Base-by-base conservation (phyloP, 1,284 basidiomycete species). In the Lentinula novae-zelandiae region DNA sequence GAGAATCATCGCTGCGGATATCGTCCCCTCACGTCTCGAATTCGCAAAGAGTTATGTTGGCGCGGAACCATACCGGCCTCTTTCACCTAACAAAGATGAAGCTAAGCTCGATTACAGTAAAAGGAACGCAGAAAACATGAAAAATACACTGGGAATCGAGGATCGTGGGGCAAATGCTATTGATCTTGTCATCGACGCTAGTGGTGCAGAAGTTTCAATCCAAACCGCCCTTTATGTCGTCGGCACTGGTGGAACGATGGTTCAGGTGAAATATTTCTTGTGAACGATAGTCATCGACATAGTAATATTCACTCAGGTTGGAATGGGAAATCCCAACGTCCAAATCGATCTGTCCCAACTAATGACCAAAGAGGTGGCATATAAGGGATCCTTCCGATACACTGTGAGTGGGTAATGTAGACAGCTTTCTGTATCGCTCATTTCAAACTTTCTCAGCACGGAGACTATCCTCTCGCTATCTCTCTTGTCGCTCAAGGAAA, bases 11-110 rank as follows among this genome's bases (percentile, higher is more conserved):
- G 93, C 87, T 1, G 83, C 96, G 64, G 94, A 99, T 71, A 94
- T 98, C 65, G 85, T 93, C 60, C 79, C 85, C 48, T 77, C 80
- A 53, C 89, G 96, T 53, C 86, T 99, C 54, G 83, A 91, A 50
- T 98, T 98, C 70, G 95, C 96, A 12, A 89, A 89, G 71, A 67
- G 71, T 22, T 97, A 96, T 73, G 93, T 89, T n/a, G 95, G 95
- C 12, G 93, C 95, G 1, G 90, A 95, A 63, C 78, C 81, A 12
- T 96, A 86, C 74, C 75, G 84, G 49, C 93, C 95, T 31, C 82
- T 85, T 8, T 77, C 81, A 58, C 75, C 82, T 31, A 74, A 85
- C 56, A 77, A 83, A 53, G 86, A 84, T 57, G 95, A 96, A 75
- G 75, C 77, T 46, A 83, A 80, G 65, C 75, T 86, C 17, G 82